Conservation (phyloP, 2,329 filamentous ascomycete genomes). For the Colletotrichum sansevieriae region DNA sequence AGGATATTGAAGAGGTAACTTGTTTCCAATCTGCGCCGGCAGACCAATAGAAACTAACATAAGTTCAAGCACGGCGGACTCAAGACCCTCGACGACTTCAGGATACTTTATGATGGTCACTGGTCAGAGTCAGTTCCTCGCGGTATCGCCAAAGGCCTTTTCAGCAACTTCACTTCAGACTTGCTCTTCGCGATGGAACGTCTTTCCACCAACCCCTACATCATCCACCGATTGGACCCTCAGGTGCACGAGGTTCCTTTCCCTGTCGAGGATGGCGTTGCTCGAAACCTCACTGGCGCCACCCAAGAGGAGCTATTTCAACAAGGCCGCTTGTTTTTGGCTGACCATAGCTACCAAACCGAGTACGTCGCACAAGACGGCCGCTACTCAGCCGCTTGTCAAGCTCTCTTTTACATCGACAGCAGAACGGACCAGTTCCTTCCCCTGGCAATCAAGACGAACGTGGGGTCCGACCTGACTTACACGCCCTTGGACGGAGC, state of each 20-base stretch:
- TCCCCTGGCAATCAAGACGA: background rate
- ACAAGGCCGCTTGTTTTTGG: background rate
- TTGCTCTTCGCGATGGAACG: slow-evolving; percentile 1
- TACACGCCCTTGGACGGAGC: slow-evolving; percentile 60
- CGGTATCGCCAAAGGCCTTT: slow-evolving; percentile 38
- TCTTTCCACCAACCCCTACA: background rate
- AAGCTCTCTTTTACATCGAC: background rate
- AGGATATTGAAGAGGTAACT: background rate
- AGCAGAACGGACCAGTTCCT: background rate
- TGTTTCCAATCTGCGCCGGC: background rate
- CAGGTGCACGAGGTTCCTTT: background rate
- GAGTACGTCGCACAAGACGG: background rate
- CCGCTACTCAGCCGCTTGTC: background rate
- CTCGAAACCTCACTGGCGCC: background rate
- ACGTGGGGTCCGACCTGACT: slow-evolving; percentile 31
- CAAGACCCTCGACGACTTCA: slow-evolving; percentile 54
- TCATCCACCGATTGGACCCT: background rate
- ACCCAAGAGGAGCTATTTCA: background rate
- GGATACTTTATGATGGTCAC: slow-evolving; percentile 56
- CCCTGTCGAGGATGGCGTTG: background rate
- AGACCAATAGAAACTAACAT: background rate
- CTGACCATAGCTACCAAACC: slow-evolving; percentile 1
- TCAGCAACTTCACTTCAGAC: slow-evolving; percentile 1
- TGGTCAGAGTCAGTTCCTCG: slow-evolving; percentile 54
- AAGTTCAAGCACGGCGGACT: slow-evolving; percentile 46